A percentile compares a stretch with the other conserved stretches of the same genome.
phyloP scores from a whole-genome alignment of 441 rosid species.

The Pelargonium cotyledonis region DNA sequence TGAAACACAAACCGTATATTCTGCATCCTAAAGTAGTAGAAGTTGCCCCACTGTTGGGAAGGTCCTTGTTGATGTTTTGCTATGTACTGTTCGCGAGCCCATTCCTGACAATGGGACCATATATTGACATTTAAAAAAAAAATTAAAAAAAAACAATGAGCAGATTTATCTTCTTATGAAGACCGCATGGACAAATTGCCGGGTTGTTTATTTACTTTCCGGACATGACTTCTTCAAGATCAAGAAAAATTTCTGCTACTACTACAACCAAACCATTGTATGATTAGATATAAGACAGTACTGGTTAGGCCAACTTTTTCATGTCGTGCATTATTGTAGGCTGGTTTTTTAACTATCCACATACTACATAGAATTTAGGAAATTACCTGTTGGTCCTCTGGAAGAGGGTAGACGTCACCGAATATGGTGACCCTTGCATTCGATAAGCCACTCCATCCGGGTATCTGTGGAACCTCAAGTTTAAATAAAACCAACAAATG shows the following conservation, averaged over 20 bases:
- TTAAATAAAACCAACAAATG: constrained; percentile 26
- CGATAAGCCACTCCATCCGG: constrained; percentile 97
- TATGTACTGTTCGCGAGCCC: constrained; percentile 92
- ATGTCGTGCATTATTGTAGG: not conserved
- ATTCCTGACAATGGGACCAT: constrained; percentile 51
- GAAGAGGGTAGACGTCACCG: constrained; percentile 89
- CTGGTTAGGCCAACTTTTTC: not conserved
- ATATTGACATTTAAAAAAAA: constrained; percentile 4
- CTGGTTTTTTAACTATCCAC: not conserved
- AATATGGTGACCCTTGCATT: constrained; percentile 95
- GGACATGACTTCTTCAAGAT: not conserved
- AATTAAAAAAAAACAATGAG: not conserved
- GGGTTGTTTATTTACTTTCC: not conserved
- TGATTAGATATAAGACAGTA: not conserved
- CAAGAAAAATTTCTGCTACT: not conserved
- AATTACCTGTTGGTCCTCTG: constrained; percentile 73
- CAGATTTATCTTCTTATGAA: not conserved
- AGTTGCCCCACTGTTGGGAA: constrained; percentile 95
- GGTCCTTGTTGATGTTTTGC: constrained; percentile 90
- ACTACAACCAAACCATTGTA: not conserved
- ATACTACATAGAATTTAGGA: not conserved
- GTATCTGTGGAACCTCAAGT: constrained; percentile 48
- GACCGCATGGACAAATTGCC: not conserved
- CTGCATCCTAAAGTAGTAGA: constrained; percentile 91
- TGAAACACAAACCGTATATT: constrained; percentile 61